phyloP scores from a whole-genome alignment of 805 yeast genomes.

The Candida glaebosa region DNA sequence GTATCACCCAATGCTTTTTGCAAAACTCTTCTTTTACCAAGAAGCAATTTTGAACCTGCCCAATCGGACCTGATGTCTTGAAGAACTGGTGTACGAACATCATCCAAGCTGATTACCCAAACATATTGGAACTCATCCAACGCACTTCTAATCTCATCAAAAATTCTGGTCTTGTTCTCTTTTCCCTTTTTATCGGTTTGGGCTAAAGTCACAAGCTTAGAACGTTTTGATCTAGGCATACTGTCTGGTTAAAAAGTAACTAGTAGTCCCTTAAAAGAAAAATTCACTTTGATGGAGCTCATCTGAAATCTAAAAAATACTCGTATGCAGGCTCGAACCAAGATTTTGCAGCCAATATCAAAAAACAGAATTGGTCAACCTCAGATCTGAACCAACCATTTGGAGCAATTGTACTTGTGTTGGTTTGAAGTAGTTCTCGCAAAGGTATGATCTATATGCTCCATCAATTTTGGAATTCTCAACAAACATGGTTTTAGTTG shows the following conservation, averaged over 20 bases:
- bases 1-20: conserved; percentile 89
- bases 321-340: neutral
- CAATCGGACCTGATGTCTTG: conserved; percentile 92
- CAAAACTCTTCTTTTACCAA: conserved; percentile 91
- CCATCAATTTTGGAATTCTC: neutral
- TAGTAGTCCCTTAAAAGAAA: too few relatives aligned
- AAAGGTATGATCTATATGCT: neutral
- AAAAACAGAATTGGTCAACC: neutral
- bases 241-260: too few relatives aligned
- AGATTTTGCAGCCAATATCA: neutral
- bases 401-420: neutral
- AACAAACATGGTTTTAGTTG: neutral
- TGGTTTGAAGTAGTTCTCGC: neutral
- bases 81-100: conserved; percentile 92
- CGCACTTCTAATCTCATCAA: conserved; percentile 82
- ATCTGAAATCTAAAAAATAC: conserved; percentile 15
- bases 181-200: conserved; percentile 95
- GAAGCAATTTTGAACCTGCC: conserved; percentile 82
- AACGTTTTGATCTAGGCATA: conserved; percentile 97
- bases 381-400: neutral
- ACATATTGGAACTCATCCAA: conserved; percentile 73
- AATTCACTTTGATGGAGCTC: conserved; percentile 17
- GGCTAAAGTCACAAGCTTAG: conserved; percentile 91
- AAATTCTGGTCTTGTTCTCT: conserved; percentile 86
- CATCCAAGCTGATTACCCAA: conserved; percentile 85